Evolutionary conservation across 139 green algal genomes (phyloP).

Genomic region (Ettlia oleoabundans): DNA sequence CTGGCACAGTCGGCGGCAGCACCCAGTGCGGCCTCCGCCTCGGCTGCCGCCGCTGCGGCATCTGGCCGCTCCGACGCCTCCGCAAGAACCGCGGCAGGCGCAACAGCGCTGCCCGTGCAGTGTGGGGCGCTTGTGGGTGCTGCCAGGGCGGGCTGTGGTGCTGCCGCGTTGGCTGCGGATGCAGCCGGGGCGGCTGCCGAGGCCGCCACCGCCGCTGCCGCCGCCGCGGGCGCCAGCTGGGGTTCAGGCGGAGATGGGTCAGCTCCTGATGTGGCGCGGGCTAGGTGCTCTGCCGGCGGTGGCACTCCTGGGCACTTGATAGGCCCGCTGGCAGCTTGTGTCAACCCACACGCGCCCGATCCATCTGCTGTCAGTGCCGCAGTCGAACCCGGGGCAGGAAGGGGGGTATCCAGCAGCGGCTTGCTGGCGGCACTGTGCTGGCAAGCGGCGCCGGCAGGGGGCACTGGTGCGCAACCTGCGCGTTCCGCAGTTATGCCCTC

Average conservation of each 20-base stretch:
- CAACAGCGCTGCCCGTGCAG: no score
- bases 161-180: not conserved
- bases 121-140: no score
- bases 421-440: no score
- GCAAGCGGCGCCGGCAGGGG: no score
- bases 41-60: not conserved
- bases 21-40: constrained; percentile 11
- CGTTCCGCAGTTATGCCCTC: no score
- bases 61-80: not conserved
- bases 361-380: not conserved
- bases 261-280: not conserved
- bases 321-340: not conserved
- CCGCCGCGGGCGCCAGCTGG: not conserved
- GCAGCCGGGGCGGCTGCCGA: not conserved
- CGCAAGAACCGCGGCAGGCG: no score
- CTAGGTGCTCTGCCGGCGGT: not conserved
- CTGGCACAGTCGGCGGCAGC: not conserved
- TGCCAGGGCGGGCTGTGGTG: no score
- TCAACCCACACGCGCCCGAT: not conserved
- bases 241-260: not conserved
- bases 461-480: no score
- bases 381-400: no score
- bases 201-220: not conserved
- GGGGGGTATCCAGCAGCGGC: no score
- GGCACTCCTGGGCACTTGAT: not conserved